Conservation (phyloP, 1,284 basidiomycete species). For the Flammula alnicola region DNA sequence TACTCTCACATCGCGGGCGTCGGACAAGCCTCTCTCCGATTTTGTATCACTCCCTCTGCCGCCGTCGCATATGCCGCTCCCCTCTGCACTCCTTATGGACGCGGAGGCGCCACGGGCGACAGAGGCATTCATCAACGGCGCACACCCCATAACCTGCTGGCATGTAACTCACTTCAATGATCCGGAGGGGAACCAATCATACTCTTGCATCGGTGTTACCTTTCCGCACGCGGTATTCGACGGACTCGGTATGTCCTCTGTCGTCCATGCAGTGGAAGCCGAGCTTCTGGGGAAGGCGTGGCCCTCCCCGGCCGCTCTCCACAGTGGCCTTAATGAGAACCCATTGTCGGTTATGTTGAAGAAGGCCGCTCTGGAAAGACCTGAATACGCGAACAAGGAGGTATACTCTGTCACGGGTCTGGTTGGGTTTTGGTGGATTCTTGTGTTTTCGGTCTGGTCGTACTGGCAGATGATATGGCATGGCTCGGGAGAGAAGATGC, state of each 20-base stretch:
- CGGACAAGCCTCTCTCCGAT: neutral
- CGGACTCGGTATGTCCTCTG: neutral
- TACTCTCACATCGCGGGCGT: neutral
- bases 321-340: neutral
- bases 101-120: neutral
- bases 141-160: neutral
- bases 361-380: neutral
- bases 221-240: constrained; percentile 1
- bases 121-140: neutral
- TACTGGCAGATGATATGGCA: constrained; percentile 2
- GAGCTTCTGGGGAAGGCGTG: neutral
- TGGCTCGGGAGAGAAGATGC: neutral
- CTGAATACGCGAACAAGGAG: neutral
- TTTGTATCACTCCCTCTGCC: neutral
- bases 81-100: neutral
- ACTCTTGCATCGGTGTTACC: constrained; percentile 2
- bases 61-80: neutral
- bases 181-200: neutral
- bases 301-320: neutral
- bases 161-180: neutral
- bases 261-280: constrained; percentile 1
- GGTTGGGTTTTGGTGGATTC: neutral
- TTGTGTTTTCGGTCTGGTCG: neutral
- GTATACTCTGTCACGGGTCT: neutral
- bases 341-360: neutral